A percentile compares a stretch with the other conserved stretches of the same genome.
Evolutionary conservation across 192 early-diverging fungal genomes (phyloP).

Genomic region (Coemansia sp.): DNA sequence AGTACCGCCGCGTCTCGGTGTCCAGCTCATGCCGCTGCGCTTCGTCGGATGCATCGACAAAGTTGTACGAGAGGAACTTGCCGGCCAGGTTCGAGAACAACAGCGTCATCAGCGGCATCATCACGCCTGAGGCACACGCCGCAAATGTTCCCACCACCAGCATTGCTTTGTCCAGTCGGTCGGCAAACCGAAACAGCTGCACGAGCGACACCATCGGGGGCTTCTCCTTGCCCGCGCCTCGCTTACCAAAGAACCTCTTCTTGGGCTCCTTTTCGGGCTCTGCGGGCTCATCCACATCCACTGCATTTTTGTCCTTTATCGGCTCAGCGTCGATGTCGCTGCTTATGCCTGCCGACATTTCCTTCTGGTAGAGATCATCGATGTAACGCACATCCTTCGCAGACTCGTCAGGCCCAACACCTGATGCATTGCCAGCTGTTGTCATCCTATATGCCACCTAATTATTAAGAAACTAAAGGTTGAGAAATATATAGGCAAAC

Average conservation of each 20-base stretch:
- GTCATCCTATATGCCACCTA: no score
- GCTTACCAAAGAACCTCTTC: background rate
- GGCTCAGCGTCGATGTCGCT: background rate
- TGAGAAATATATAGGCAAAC: no score
- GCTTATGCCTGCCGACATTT: background rate
- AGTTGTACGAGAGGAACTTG: constrained; percentile 27
- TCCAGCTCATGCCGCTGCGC: constrained; percentile 25
- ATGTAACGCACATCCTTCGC: background rate
- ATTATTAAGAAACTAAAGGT: no score
- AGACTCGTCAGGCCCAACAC: no score
- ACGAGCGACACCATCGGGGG: constrained; percentile 56
- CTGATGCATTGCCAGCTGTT: no score
- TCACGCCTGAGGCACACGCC: constrained; percentile 41
- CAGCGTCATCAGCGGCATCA: constrained; percentile 55
- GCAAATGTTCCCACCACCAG: constrained; percentile 50
- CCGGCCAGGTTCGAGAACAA: constrained; percentile 40
- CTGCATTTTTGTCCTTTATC: background rate
- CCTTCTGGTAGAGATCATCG: background rate
- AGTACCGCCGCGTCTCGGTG: constrained; percentile 43
- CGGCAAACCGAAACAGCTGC: constrained; percentile 71
- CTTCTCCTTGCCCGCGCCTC: constrained; percentile 29
- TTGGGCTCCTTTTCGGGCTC: constrained; percentile 2
- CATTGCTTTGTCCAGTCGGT: constrained; percentile 57
- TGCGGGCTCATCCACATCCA: background rate
- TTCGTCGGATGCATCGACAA: background rate